These are phyloP conservation scores for Tulasnella sp. DNA, from an alignment of 768 basidiomycete species.

Conservation along the genomic window DNA sequence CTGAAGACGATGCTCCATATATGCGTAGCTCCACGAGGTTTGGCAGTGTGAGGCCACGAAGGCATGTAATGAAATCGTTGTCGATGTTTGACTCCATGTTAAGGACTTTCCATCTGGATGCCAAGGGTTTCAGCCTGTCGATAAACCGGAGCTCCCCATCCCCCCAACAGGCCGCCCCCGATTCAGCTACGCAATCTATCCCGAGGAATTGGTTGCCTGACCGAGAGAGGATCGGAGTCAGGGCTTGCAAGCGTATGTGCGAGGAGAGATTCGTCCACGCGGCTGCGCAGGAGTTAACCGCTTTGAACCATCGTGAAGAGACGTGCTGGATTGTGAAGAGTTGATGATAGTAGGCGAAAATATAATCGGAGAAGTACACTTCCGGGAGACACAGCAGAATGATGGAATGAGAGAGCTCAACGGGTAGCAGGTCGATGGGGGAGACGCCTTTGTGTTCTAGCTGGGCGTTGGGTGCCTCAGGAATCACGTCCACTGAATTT, in stretches of 20 bases:
- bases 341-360: background rate
- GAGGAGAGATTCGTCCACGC: background rate
- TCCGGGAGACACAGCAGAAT: background rate
- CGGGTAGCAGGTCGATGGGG: background rate
- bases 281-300: background rate
- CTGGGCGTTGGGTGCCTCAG: too few relatives aligned
- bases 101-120: background rate
- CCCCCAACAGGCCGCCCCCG: background rate
- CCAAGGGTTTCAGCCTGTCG: background rate
- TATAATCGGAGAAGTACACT: background rate
- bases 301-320: background rate
- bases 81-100: background rate
- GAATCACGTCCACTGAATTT: background rate
- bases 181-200: background rate
- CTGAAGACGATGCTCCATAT: background rate
- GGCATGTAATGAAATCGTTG: background rate
- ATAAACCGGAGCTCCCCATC: background rate
- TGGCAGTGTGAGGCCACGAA: background rate
- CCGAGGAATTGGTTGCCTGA: background rate
- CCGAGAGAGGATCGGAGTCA: background rate
- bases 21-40: background rate
- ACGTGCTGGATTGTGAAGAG: background rate
- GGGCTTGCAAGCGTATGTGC: background rate
- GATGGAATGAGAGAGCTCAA: background rate
- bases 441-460: background rate